Evolutionary conservation across 768 basidiomycete genomes (phyloP).

Genomic region (Lactifluus volemus): DNA sequence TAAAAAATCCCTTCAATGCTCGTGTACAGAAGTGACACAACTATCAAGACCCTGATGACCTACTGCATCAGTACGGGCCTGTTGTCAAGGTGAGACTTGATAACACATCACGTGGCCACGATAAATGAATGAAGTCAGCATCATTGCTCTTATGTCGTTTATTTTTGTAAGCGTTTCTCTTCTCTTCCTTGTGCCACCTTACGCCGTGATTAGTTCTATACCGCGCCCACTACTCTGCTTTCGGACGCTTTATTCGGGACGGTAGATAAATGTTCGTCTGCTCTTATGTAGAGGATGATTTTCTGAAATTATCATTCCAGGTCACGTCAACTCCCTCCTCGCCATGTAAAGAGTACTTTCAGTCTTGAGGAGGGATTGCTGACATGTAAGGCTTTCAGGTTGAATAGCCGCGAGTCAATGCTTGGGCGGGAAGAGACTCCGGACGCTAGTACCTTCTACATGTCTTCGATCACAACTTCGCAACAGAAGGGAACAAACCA

Average conservation of each 20-base stretch:
- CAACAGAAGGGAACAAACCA: too few species aligned
- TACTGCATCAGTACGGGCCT: slow-evolving; percentile 25
- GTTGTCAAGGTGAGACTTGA: slow-evolving; percentile 22
- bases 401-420: slow-evolving; percentile 5
- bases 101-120: not conserved
- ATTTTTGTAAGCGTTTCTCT: slow-evolving; percentile 8
- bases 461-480: not conserved
- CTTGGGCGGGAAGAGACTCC: not conserved
- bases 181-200: not conserved
- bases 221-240: slow-evolving; percentile 38
- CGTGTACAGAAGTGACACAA: slow-evolving; percentile 22
- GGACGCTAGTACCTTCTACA: not conserved
- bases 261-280: slow-evolving; percentile 38
- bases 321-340: slow-evolving; percentile 45
- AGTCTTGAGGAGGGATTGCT: not conserved
- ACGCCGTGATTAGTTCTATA: slow-evolving; percentile 8
- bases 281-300: not conserved
- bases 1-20: not conserved
- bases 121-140: not conserved
- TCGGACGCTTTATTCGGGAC: slow-evolving; percentile 46
- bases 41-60: slow-evolving; percentile 22
- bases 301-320: slow-evolving; percentile 22
- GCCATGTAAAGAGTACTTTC: slow-evolving; percentile 33
- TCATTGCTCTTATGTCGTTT: slow-evolving; percentile 16
- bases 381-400: not conserved